Conservation (phyloP, 1,284 basidiomycete genomes). For the Ceratobasidium sp. region DNA sequence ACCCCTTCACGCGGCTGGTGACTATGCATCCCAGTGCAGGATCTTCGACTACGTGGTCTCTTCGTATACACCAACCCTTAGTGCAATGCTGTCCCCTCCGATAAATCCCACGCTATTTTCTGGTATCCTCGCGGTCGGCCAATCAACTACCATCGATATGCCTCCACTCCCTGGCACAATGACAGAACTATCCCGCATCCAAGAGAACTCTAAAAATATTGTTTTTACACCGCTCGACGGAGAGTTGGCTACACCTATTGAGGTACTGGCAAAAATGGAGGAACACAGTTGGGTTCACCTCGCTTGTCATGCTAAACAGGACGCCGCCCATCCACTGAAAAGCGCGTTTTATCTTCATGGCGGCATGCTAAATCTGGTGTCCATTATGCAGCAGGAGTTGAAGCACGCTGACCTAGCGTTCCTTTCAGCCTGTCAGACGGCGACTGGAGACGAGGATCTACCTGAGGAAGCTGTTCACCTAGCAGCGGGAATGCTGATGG, state of each 20-base stretch:
- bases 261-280: not conserved
- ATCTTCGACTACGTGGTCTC: not conserved
- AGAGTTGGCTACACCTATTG: not conserved
- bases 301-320: slow-evolving; percentile 22
- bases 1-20: not conserved
- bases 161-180: not conserved
- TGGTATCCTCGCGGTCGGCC: not conserved
- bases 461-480: slow-evolving; percentile 26
- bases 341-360: slow-evolving; percentile 2
- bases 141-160: not conserved
- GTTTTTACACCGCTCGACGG: not conserved
- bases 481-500: slow-evolving; percentile 21
- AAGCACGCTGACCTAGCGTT: not conserved
- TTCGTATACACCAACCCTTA: not conserved
- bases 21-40: not conserved
- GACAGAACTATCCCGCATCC: not conserved
- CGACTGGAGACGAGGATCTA: not conserved
- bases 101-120: not conserved
- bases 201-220: not conserved
- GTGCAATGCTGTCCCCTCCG: not conserved
- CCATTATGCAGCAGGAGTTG: not conserved
- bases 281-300: slow-evolving; percentile 32
- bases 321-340: not conserved
- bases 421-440: slow-evolving; percentile 14
- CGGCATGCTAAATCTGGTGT: not conserved